Evolutionary conservation across 495 filamentous ascomycete species (phyloP).

Genomic region (Lichina pygmaea): DNA sequence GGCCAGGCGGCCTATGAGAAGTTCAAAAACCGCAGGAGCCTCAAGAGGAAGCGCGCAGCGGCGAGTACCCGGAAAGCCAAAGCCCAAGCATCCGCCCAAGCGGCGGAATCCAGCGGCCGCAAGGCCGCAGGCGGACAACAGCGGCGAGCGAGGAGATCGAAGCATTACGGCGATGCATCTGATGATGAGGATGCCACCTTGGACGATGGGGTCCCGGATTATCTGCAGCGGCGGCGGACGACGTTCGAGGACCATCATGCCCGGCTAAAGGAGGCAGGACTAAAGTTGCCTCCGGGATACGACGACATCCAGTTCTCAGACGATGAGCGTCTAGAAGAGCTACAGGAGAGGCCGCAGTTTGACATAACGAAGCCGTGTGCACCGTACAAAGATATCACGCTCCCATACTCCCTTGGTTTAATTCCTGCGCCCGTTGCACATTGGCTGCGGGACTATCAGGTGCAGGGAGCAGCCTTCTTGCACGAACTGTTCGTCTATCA

Average conservation of each 20-base stretch:
- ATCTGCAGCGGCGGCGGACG: conserved; percentile 23
- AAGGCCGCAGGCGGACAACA: conserved; percentile 5
- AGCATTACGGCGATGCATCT: conserved; percentile 18
- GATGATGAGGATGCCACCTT: conserved; percentile 18
- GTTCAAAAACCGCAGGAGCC: conserved; percentile 30
- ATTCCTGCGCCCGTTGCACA: conserved; percentile 83
- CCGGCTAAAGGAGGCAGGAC: conserved; percentile 32
- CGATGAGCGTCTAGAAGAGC: conserved; percentile 34
- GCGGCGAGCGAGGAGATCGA: conserved; percentile 8
- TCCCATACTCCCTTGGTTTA: conserved; percentile 51
- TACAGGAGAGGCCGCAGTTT: conserved; percentile 47
- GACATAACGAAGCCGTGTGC: conserved; percentile 29
- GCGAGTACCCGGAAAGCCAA: conserved; percentile 22
- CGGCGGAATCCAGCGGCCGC: conserved; percentile 2
- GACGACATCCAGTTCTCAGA: conserved; percentile 71
- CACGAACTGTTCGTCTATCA: conserved; percentile 84
- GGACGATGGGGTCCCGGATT: conserved; percentile 16
- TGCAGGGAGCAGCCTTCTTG: conserved; percentile 62
- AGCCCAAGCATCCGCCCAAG: conserved; percentile 6
- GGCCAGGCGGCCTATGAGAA: conserved; percentile 25
- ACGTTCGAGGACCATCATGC: conserved; percentile 26
- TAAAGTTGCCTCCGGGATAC: conserved; percentile 58
- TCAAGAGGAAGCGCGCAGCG: conserved; percentile 24
- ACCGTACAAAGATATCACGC: conserved; percentile 44
- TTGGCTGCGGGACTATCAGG: conserved; percentile 77